Evolutionary conservation across 2,329 filamentous ascomycete species (phyloP).

Genomic region (Aspergillus intermedius): DNA sequence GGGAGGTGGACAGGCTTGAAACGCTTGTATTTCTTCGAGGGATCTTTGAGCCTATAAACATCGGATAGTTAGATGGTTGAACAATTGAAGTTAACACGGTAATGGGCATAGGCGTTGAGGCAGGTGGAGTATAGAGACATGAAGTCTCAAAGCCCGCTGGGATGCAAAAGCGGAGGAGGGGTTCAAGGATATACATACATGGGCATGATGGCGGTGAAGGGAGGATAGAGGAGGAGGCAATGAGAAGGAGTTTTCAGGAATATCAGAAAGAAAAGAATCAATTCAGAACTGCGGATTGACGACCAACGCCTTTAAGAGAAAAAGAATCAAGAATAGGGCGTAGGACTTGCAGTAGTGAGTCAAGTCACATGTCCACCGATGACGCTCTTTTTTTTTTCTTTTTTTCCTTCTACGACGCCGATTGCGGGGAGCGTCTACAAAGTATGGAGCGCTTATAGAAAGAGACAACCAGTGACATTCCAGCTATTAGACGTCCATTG

Average conservation of each 20-base stretch:
- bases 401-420: slow-evolving; percentile 8
- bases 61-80: not conserved
- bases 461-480: no score
- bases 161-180: slow-evolving; percentile 1
- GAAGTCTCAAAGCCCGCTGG: not conserved
- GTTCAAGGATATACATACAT: slow-evolving; percentile 24
- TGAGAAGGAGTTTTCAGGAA: not conserved
- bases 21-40: slow-evolving; percentile 43
- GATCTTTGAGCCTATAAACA: slow-evolving; percentile 40
- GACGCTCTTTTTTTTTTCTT: slow-evolving; percentile 2
- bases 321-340: slow-evolving; percentile 2
- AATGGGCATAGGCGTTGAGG: not conserved
- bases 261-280: not conserved
- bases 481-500: no score
- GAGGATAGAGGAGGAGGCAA: slow-evolving; percentile 1
- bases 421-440: slow-evolving; percentile 10
- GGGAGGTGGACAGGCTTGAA: slow-evolving; percentile 44
- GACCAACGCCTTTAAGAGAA: not conserved
- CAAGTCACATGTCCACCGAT: not conserved
- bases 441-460: no score
- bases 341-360: no score
- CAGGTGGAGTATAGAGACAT: not conserved
- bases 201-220: slow-evolving; percentile 25
- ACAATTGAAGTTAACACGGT: not conserved
- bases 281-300: slow-evolving; percentile 1